These are phyloP conservation scores for Rhynchosporium graminicola DNA, from an alignment of 2,329 filamentous ascomycete genomes.

Conservation along the genomic window DNA sequence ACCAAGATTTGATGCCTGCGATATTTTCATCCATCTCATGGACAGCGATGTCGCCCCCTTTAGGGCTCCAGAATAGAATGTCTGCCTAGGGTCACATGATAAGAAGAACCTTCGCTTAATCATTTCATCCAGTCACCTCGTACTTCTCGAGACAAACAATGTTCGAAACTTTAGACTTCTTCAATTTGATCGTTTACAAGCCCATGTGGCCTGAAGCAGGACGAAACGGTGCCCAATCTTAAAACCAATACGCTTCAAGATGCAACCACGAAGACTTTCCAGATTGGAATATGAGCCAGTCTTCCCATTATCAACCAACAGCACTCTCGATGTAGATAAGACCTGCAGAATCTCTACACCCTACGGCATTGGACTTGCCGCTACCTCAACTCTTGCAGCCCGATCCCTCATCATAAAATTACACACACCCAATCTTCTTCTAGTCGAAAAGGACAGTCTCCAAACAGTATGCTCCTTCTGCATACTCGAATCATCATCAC, in stretches of 20 bases:
- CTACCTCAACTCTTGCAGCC: constrained; percentile 20
- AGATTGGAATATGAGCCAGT: background rate
- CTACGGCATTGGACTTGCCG: constrained; percentile 33
- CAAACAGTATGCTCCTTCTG: constrained; percentile 36
- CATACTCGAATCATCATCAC: constrained; percentile 23
- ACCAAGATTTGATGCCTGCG: too few relatives aligned
- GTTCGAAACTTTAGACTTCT: background rate
- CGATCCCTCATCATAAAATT: constrained; percentile 34
- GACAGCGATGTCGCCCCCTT: too few relatives aligned
- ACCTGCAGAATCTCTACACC: background rate
- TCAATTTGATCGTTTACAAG: background rate
- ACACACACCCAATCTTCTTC: constrained; percentile 30
- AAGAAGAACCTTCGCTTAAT: background rate
- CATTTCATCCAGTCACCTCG: background rate
- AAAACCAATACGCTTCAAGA: background rate
- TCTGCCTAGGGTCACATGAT: background rate
- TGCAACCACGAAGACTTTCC: background rate
- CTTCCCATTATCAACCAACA: background rate
- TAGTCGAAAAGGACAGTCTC: constrained; percentile 37
- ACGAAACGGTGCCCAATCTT: background rate
- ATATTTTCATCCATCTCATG: too few relatives aligned
- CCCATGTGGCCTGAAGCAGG: background rate
- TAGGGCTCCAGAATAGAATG: background rate
- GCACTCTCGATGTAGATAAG: background rate
- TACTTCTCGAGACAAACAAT: background rate